Percentiles rank a stretch among this genome's conserved stretches.
Conservation (phyloP, 805 yeast species). For the Saccharomyces paradoxus region DNA sequence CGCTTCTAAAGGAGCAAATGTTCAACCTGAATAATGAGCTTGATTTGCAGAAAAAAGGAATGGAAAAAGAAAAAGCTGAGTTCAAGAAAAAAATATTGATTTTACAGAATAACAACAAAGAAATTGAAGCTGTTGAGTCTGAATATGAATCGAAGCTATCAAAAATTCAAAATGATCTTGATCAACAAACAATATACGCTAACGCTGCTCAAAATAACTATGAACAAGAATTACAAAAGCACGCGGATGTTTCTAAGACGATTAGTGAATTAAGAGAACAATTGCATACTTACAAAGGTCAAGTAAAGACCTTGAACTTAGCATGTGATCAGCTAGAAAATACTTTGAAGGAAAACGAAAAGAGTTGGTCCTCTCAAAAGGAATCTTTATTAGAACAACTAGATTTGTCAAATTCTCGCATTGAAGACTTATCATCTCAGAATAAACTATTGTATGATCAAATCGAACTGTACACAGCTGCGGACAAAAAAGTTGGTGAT, state of each 20-base stretch:
- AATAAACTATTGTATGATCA: slow-evolving; percentile 62
- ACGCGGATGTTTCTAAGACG: slow-evolving; percentile 42
- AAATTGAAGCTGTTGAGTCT: slow-evolving; percentile 10
- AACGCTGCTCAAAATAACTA: slow-evolving; percentile 45
- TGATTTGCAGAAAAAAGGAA: slow-evolving; percentile 18
- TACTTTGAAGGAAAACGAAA: slow-evolving; percentile 32
- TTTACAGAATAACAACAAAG: slow-evolving; percentile 23
- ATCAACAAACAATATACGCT: slow-evolving; percentile 40
- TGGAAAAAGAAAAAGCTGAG: slow-evolving; percentile 21
- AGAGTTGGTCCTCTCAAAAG: slow-evolving; percentile 41
- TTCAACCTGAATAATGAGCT: slow-evolving; percentile 28
- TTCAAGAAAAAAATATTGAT: slow-evolving; percentile 22
- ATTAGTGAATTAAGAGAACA: slow-evolving; percentile 36
- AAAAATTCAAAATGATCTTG: slow-evolving; percentile 32
- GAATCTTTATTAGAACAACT: slow-evolving; percentile 40
- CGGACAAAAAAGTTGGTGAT: slow-evolving; percentile 1
- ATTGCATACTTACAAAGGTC: slow-evolving; percentile 23
- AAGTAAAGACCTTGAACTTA: slow-evolving; percentile 18
- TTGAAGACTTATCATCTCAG: slow-evolving; percentile 56
- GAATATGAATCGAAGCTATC: slow-evolving; percentile 28
- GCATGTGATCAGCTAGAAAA: slow-evolving; percentile 28
- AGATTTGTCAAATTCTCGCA: slow-evolving; percentile 35
- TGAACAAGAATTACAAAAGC: slow-evolving; percentile 46
- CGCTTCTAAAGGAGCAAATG: slow-evolving; percentile 28
- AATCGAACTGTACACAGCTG: slow-evolving; percentile 38